These are phyloP conservation scores for Scedosporium aurantiacum DNA, from an alignment of 2,329 filamentous ascomycete genomes.

Conservation along the genomic window DNA sequence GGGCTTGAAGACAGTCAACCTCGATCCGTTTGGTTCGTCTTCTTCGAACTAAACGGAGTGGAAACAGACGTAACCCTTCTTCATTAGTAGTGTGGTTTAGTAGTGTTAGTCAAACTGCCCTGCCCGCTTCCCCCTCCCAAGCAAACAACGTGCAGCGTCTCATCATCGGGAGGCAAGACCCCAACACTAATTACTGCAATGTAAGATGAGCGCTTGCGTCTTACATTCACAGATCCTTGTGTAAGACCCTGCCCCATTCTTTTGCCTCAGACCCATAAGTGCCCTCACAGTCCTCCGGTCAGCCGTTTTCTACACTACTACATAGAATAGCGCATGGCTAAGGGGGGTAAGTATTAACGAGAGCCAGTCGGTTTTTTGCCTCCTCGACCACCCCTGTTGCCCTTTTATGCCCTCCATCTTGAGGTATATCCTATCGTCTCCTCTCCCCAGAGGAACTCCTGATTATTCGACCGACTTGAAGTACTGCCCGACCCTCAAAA, in stretches of 20 bases:
- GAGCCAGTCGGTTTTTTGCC: not conserved
- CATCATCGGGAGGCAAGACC: not conserved
- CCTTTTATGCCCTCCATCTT: not conserved
- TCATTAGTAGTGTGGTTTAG: not conserved
- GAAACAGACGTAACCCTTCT: not conserved
- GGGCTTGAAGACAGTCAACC: not conserved
- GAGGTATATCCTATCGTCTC: not conserved
- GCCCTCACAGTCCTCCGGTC: not conserved
- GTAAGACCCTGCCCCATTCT: not conserved
- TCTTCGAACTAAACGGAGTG: not conserved
- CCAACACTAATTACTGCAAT: not conserved
- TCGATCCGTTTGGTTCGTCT: not conserved
- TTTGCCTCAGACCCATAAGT: not conserved
- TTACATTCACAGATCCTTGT: not conserved
- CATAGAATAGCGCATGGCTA: not conserved
- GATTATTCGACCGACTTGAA: not conserved
- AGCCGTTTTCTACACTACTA: not conserved
- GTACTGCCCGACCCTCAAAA: not conserved
- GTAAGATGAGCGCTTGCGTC: not conserved
- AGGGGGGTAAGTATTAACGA: not conserved
- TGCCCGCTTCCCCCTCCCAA: too few species aligned
- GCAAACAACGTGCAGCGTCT: too few species aligned
- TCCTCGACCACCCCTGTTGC: not conserved
- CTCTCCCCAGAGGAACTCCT: not conserved
- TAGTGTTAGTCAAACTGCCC: not conserved